These are phyloP conservation scores for Phytophthora quininea DNA, from an alignment of 352 stramenopile genomes.

Conservation along the genomic window DNA sequence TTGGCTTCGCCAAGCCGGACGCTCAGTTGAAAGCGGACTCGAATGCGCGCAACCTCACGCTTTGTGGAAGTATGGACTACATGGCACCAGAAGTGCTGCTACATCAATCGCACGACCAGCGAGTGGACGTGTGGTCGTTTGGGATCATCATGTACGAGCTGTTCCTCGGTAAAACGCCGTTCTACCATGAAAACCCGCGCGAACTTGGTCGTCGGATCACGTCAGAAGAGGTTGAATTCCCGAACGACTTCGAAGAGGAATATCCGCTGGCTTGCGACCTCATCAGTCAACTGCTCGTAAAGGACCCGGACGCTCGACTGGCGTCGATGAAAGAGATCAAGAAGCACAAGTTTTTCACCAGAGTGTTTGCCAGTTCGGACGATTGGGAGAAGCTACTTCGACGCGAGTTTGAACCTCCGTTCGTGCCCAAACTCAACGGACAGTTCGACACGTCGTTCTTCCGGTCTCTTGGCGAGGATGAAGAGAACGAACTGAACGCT, in stretches of 20 bases:
- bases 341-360: slow-evolving; percentile 61
- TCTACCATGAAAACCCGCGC: slow-evolving; percentile 85
- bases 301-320: slow-evolving; percentile 51
- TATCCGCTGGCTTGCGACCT: slow-evolving; percentile 49
- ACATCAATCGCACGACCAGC: slow-evolving; percentile 61
- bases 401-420: slow-evolving; percentile 55
- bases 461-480: slow-evolving; percentile 55
- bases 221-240: slow-evolving; percentile 58
- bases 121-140: slow-evolving; percentile 76
- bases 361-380: slow-evolving; percentile 35
- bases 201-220: slow-evolving; percentile 79
- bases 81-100: slow-evolving; percentile 77
- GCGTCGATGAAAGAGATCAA: slow-evolving; percentile 59
- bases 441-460: slow-evolving; percentile 80
- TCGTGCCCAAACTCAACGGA: slow-evolving; percentile 64
- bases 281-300: slow-evolving; percentile 64
- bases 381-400: slow-evolving; percentile 52
- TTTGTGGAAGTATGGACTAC: slow-evolving; percentile 85
- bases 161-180: slow-evolving; percentile 70
- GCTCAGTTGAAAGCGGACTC: slow-evolving; percentile 27
- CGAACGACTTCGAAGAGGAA: slow-evolving; percentile 49
- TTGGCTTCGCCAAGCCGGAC: slow-evolving; percentile 77
- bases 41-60: slow-evolving; percentile 62
- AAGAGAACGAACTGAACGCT: slow-evolving; percentile 60
- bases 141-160: slow-evolving; percentile 82